Evolutionary conservation across 306 rosid species (phyloP).

Genomic region (Ormosia emarginata): DNA sequence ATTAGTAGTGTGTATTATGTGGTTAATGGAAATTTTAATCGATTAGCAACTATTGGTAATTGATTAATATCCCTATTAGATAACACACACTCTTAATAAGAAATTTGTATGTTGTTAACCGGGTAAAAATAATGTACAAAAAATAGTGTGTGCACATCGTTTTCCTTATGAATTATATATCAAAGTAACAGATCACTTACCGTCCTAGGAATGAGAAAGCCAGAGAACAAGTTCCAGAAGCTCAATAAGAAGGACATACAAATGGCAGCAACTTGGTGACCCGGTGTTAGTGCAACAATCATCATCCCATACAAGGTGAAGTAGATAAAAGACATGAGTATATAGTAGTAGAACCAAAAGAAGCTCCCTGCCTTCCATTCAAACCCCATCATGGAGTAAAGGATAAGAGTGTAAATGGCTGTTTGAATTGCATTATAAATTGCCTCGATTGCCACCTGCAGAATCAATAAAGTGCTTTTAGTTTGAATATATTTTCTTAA

Average conservation of each 20-base stretch:
- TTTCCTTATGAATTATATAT: not conserved
- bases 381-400: conserved; percentile 66
- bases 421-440: conserved; percentile 49
- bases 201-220: conserved; percentile 42
- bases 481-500: not conserved
- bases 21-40: not conserved
- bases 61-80: not conserved
- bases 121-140: not conserved
- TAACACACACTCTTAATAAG: not conserved
- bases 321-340: conserved; percentile 56
- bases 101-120: too few species aligned
- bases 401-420: conserved; percentile 29
- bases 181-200: conserved; percentile 32
- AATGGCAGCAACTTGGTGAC: conserved; percentile 57
- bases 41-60: not conserved
- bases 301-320: conserved; percentile 85
- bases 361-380: conserved; percentile 50
- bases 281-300: conserved; percentile 71
- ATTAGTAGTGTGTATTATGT: not conserved
- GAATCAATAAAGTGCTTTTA: not conserved
- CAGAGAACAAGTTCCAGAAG: conserved; percentile 72
- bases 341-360: conserved; percentile 67
- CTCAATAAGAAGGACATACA: conserved; percentile 60
- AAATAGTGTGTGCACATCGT: not conserved
- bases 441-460: conserved; percentile 66